Evolutionary conservation across 1,284 basidiomycete genomes (phyloP).

Genomic region (Rhodotorula sp.): DNA sequence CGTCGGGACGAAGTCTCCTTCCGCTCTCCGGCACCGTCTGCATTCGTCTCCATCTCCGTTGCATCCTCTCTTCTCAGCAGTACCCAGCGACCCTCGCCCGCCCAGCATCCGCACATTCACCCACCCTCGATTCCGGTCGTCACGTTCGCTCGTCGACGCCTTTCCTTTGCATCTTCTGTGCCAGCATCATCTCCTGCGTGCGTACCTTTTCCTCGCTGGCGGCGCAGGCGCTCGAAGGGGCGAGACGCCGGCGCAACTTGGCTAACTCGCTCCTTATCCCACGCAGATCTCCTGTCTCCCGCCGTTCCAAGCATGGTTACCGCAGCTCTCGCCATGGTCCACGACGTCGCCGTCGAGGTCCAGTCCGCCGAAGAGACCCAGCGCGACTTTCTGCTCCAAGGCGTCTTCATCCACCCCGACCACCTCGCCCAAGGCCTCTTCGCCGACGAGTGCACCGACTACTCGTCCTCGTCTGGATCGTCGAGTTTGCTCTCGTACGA

Average conservation of each 20-base stretch:
- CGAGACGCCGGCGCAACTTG: too few relatives aligned
- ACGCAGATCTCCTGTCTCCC: background rate
- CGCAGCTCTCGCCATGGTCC: background rate
- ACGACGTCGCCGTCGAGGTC: background rate
- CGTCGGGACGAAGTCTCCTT: background rate
- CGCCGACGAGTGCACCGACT: conserved; percentile 11
- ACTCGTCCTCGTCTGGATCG: conserved; percentile 4
- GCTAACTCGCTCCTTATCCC: background rate
- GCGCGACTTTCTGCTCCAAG: conserved; percentile 14
- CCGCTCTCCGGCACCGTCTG: background rate
- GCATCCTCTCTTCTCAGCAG: background rate
- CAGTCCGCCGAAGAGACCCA: background rate
- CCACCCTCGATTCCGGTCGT: conserved; percentile 5
- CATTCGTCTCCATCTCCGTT: background rate
- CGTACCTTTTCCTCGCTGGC: too few relatives aligned
- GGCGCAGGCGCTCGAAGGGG: background rate
- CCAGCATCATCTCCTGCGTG: background rate
- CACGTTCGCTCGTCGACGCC: conserved; percentile 13
- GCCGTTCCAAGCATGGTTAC: background rate
- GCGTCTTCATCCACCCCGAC: conserved; percentile 34
- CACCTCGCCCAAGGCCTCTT: conserved; percentile 23
- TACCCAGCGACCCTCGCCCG: background rate
- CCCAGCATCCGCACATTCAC: conserved; percentile 5
- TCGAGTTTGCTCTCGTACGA: conserved; percentile 24
- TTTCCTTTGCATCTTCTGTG: background rate